Conservation (phyloP, 2,329 filamentous ascomycete genomes). For the Alternaria ventricosa region DNA sequence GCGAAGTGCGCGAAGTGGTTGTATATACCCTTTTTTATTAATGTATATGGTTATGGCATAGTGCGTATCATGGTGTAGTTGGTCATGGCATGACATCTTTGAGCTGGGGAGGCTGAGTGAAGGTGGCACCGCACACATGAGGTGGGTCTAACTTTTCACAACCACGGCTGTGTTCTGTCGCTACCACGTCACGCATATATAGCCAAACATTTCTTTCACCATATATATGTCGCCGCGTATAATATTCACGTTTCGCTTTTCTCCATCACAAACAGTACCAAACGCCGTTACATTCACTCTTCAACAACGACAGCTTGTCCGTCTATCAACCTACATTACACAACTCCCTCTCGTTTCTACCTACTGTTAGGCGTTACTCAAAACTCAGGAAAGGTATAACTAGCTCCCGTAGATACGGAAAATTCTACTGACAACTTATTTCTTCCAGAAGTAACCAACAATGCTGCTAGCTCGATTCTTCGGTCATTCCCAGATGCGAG, state of each 20-base stretch:
- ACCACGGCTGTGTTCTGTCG: neutral
- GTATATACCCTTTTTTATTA: conserved; percentile 4
- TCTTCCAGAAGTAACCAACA: neutral
- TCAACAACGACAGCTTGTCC: neutral
- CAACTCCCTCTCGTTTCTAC: neutral
- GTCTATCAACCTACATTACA: neutral
- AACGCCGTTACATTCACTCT: neutral
- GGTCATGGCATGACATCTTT: neutral
- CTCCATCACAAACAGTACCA: neutral
- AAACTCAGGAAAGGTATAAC: neutral
- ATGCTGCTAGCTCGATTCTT: neutral
- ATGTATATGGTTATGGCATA: neutral
- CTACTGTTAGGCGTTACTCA: neutral
- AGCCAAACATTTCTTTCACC: neutral
- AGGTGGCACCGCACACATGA: neutral
- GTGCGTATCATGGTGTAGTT: too few species aligned
- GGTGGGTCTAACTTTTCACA: neutral
- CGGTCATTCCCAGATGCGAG: neutral
- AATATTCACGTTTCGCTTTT: neutral
- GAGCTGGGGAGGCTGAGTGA: neutral
- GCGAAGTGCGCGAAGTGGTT: neutral
- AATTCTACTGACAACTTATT: neutral
- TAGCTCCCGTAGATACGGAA: fast-evolving
- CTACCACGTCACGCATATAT: neutral
- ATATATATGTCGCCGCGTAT: neutral